Conservation (phyloP, 768 basidiomycete species). For the Amanita rimosa region DNA sequence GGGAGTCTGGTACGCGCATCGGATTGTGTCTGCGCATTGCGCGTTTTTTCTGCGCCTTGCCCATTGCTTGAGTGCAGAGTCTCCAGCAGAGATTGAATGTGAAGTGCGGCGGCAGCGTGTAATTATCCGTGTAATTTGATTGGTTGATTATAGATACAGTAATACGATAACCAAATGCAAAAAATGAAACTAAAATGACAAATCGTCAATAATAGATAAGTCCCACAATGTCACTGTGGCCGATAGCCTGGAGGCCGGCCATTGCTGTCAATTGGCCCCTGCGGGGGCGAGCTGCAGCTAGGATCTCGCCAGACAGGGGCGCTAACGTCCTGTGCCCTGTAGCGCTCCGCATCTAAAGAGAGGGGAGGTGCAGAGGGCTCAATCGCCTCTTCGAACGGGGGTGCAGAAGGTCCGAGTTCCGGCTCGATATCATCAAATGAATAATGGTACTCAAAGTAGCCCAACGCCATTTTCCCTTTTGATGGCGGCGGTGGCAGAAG, state of each 20-base stretch:
- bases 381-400: slow-evolving; percentile 31
- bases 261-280: neutral
- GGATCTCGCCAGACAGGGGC: slow-evolving; percentile 12
- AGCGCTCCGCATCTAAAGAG: too few species aligned
- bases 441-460: slow-evolving; percentile 31
- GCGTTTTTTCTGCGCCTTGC: slow-evolving; percentile 87
- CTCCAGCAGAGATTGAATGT: too few species aligned
- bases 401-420: slow-evolving; percentile 29
- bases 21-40: slow-evolving; percentile 85
- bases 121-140: slow-evolving; percentile 1
- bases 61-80: slow-evolving; percentile 41
- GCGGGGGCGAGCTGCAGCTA: neutral
- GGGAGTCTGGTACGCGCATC: slow-evolving; percentile 86
- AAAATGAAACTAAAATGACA: neutral
- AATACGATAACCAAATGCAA: neutral
- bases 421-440: slow-evolving; percentile 29
- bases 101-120: too few species aligned
- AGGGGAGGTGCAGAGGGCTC: slow-evolving; percentile 16
- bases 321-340: slow-evolving; percentile 11
- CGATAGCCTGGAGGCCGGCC: slow-evolving; percentile 1
- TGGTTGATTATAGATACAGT: slow-evolving; percentile 6
- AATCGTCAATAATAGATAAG: neutral
- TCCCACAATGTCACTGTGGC: neutral
- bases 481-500: slow-evolving; percentile 34
- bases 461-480: slow-evolving; percentile 28